Conservation (phyloP, 2,329 filamentous ascomycete species). For the Botrytis paeoniae region DNA sequence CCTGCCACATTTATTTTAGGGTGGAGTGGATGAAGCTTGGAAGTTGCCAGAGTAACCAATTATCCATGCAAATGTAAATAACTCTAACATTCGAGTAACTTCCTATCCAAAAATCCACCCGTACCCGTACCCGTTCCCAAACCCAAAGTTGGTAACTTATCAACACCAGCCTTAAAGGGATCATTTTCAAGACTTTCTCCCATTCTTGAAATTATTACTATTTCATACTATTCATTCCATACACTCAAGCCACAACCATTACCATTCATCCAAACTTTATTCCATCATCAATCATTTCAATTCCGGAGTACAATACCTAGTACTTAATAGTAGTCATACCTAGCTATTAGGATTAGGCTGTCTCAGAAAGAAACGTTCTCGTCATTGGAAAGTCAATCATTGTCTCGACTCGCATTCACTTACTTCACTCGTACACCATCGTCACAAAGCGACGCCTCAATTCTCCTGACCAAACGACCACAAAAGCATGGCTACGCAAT, state of each 20-base stretch:
- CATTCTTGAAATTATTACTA: not conserved
- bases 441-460: not conserved
- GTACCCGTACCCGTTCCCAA: not conserved
- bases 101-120: not conserved
- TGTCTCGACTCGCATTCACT: not conserved
- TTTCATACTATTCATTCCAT: not conserved
- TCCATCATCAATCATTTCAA: not conserved
- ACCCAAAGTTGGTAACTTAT: not conserved
- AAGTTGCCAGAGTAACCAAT: conserved; percentile 5
- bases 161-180: conserved; percentile 1
- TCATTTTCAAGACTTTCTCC: not conserved
- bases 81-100: not conserved
- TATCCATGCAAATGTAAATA: conserved; percentile 18
- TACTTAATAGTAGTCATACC: not conserved
- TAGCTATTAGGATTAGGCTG: not conserved
- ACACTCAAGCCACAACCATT: not conserved
- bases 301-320: not conserved
- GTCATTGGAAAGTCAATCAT: not conserved
- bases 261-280: not conserved
- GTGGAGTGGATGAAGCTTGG: not conserved
- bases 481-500: conserved; percentile 35
- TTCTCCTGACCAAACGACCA: not conserved
- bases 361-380: not conserved
- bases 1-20: conserved; percentile 10
- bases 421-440: not conserved